Evolutionary conservation across 768 basidiomycete genomes (phyloP), one percentile per base, ranked within the genome.

Genomic region (Suillus fuscotomentosus): DNA sequence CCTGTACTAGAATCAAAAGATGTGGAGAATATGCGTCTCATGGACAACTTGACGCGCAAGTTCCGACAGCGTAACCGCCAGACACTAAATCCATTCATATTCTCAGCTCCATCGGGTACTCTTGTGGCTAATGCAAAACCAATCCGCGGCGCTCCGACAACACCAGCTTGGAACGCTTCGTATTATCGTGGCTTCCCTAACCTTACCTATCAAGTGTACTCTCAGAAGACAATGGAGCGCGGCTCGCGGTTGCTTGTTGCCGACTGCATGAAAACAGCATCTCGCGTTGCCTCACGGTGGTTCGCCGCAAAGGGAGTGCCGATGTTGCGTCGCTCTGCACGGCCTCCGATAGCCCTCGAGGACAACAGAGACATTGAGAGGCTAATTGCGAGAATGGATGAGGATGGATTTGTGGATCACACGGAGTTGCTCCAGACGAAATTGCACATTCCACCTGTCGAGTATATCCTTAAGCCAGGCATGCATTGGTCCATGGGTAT

Each of bases 181-280:
- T 76, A 72, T 69, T 70, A 75, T 70, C 74, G 69, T 66, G 91
- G 83, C 27, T 89, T 85, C 75, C 91, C 81, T 10, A 67, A 75
- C 22, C 73, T 84, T 22, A 69, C 67, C 6, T 92, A 89, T 71
- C 66, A 64, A 2, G 83, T 91, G 2, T 63, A 48, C 0, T 62
- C 70, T 3, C 54, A 66, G 20, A 68, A 68, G 9, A 67, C 68
- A 17, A 3, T 61, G 3, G 79, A 79, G 20, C 42, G 48, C 2
- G 86, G 88, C 31, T 67, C 90, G 20, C 83, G 84, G 48, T 69
- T 73, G 55, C 70, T 94, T 60, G 87, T 99, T 13, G 80, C 88
- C 0, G 95, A 97, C 75, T 80, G 83, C 69, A 95, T 95, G 89
- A 91, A 94, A 70, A 71, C 89, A 20, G 94, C 93, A 0, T 88